Percentiles rank a stretch among this genome's conserved stretches.
Conservation (phyloP, 768 basidiomycete genomes). For the Leccinum subtestaceum region DNA sequence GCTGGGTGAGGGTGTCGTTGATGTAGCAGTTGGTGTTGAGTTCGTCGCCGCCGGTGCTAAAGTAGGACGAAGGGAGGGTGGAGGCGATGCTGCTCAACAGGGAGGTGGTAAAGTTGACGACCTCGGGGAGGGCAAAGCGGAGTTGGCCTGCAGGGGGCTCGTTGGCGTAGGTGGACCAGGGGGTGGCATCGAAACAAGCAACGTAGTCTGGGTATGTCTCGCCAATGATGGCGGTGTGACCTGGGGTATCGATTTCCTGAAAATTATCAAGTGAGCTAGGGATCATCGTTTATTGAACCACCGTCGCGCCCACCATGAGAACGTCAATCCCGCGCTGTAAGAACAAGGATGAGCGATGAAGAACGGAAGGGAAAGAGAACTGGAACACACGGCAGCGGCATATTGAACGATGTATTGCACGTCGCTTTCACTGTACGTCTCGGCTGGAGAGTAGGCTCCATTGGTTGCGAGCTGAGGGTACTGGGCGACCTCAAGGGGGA, state of each 20-base stretch:
- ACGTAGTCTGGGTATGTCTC: conserved; percentile 68
- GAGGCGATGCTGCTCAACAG: conserved; percentile 54
- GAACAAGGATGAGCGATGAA: conserved; percentile 2
- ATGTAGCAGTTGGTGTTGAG: conserved; percentile 66
- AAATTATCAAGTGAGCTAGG: not conserved
- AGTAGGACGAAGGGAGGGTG: conserved; percentile 54
- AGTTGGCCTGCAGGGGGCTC: conserved; percentile 86
- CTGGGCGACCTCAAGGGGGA: conserved; percentile 64
- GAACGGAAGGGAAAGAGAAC: not conserved
- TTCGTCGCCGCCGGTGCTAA: conserved; percentile 84
- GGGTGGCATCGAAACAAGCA: conserved; percentile 57
- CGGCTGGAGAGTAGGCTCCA: conserved; percentile 62
- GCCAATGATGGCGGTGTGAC: conserved; percentile 70
- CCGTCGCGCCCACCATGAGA: conserved; percentile 39
- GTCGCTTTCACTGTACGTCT: conserved; percentile 54
- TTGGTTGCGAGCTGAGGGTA: conserved; percentile 57
- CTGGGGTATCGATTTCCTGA: conserved; percentile 84
- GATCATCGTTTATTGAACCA: not conserved
- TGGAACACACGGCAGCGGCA: conserved; percentile 61
- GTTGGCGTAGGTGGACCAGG: conserved; percentile 60
- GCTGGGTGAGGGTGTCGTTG: conserved; percentile 58
- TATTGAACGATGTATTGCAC: conserved; percentile 61
- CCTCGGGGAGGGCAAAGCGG: conserved; percentile 60
- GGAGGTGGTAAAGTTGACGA: conserved; percentile 54
- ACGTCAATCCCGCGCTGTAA: conserved; percentile 70